Conservation (phyloP, 352 stramenopile species). For the Saprolegnia diclina region DNA sequence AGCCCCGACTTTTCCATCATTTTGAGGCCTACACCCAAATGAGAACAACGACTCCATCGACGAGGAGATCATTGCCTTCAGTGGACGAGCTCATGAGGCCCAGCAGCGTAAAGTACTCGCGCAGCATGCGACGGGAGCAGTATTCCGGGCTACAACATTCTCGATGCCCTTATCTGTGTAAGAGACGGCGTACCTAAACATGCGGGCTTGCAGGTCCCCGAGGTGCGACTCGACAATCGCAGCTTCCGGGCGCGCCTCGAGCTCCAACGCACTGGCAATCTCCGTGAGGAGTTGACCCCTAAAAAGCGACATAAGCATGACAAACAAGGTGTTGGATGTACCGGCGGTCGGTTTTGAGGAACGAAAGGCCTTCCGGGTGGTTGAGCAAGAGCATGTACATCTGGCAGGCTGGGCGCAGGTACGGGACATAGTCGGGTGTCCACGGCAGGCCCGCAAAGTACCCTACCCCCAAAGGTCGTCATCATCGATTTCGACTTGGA, state of each 20-base stretch:
- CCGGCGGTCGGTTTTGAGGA: constrained; percentile 81
- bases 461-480: constrained; percentile 20
- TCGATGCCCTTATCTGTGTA: neutral
- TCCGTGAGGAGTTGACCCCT: constrained; percentile 74
- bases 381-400: constrained; percentile 87
- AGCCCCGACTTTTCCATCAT: constrained; percentile 90
- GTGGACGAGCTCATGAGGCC: constrained; percentile 86
- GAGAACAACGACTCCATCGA: neutral
- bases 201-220: constrained; percentile 75
- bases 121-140: constrained; percentile 79
- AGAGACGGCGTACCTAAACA: constrained; percentile 50
- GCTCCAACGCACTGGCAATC: constrained; percentile 75
- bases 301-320: neutral
- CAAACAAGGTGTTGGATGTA: neutral
- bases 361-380: constrained; percentile 77
- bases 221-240: constrained; percentile 86
- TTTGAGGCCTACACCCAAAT: constrained; percentile 41
- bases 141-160: constrained; percentile 45
- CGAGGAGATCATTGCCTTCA: constrained; percentile 48
- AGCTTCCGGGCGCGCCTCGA: constrained; percentile 78
- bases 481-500: neutral
- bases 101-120: constrained; percentile 84
- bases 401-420: constrained; percentile 78
- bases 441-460: constrained; percentile 86
- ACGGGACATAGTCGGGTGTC: constrained; percentile 86